Base-by-base conservation (phyloP, 2,329 filamentous ascomycete species). In the Graphilbum sp. region DNA sequence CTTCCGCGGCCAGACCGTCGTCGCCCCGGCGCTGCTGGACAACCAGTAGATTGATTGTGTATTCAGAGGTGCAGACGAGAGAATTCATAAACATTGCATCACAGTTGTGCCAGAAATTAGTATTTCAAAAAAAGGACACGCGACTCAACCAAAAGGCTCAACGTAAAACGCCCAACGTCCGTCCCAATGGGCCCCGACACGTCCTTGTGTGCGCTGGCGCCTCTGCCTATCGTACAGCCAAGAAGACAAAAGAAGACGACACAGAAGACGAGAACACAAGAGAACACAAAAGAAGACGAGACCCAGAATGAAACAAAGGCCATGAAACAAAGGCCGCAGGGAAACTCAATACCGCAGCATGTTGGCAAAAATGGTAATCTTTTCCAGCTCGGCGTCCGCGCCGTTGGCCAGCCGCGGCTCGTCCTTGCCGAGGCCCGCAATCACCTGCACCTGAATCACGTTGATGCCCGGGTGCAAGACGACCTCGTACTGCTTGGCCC, bases 381-480 rank as follows among this genome's bases (percentile, higher is more conserved):
- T 79, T 60, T 95, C 86, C 44, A 87, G 62, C 52, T 90, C 84
- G 27, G 79, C 69, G 44, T 77, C 72, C 10, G 74, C 63, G 0
- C 71, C 75, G 20, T 66, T 66, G 0, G 65, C 60, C 29, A 67
- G 58, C 43, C 67, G 72, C 27, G 27, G 27, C 50, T 72, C 63
- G 17, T 66, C 70, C 49, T 64, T 71, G 1, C 69, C 72, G 32
- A 83, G 66, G 7, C 77, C 76, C 1, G 80, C 82, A 45, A 86
- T 72, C 41, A 88, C 64, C 49, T 88, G 80, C 8, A 92, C 67
- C 48, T 86, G 79, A 36, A 94, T 69, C 34, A 77, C 69, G 47
- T 90, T 93, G 36, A 85, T 67, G 7, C 84, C 85, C 2, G 71
- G 68, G 20, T 72, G 67, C 21, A 94, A 61, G 37, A 71, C 71